Evolutionary conservation across 768 basidiomycete species (phyloP).

Genomic region (Fomitopsis serialis): DNA sequence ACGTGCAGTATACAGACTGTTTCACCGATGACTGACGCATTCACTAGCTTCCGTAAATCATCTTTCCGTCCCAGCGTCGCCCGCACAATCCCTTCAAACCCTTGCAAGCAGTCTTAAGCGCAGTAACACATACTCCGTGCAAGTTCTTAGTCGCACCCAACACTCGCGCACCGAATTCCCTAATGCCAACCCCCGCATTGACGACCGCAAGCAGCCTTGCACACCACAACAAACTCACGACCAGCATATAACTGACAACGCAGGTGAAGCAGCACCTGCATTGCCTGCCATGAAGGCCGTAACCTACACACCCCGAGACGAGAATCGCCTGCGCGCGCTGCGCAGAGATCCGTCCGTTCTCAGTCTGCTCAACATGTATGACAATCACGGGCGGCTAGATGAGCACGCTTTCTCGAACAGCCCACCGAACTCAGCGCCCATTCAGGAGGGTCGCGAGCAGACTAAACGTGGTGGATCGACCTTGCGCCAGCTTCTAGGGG

Average conservation of each 20-base stretch:
- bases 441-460: slow-evolving; percentile 42
- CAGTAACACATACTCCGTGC: slow-evolving; percentile 68
- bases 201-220: slow-evolving; percentile 10
- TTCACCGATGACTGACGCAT: slow-evolving; percentile 16
- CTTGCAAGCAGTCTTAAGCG: slow-evolving; percentile 36
- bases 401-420: slow-evolving; percentile 62
- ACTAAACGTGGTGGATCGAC: slow-evolving; percentile 65
- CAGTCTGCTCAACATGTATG: slow-evolving; percentile 68
- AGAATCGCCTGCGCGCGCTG: slow-evolving; percentile 50
- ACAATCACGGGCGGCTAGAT: slow-evolving; percentile 62
- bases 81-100: slow-evolving; percentile 7
- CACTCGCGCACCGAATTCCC: slow-evolving; percentile 64
- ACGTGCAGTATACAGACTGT: slow-evolving; percentile 26
- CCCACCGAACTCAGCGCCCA: slow-evolving; percentile 28
- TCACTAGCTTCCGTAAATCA: slow-evolving; percentile 24
- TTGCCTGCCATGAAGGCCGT: slow-evolving; percentile 23
- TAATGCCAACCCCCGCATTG: slow-evolving; percentile 45
- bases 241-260: background rate
- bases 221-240: slow-evolving; percentile 14
- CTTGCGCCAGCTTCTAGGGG: slow-evolving; percentile 65
- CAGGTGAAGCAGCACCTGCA: too few relatives aligned
- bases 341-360: slow-evolving; percentile 77
- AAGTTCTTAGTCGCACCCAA: slow-evolving; percentile 57
- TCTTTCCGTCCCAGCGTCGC: slow-evolving; percentile 2
- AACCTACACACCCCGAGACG: slow-evolving; percentile 39